Conservation (phyloP, 2,329 filamentous ascomycete genomes). For the Calonectria naviculata region DNA sequence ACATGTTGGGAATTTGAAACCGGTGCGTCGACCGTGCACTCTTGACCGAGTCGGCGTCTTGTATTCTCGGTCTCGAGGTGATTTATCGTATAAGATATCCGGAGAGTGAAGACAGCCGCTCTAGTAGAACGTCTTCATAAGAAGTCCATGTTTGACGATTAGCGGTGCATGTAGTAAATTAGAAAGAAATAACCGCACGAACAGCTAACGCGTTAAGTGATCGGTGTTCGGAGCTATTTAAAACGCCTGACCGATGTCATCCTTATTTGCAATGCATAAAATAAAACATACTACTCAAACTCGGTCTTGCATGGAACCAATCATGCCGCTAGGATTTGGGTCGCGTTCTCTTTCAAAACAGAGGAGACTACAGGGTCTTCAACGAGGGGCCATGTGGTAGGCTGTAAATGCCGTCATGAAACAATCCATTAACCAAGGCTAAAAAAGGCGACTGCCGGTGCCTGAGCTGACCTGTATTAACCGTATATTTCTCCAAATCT, state of each 20-base stretch:
- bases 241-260: not conserved
- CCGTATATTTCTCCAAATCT: not conserved
- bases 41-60: not conserved
- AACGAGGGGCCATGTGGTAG: not conserved
- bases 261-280: not conserved
- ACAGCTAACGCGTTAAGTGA: too few species aligned
- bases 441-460: not conserved
- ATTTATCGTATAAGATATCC: too few species aligned
- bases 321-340: not conserved
- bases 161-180: not conserved
- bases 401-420: not conserved
- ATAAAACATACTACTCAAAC: not conserved
- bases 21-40: too few species aligned
- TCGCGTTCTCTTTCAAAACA: not conserved
- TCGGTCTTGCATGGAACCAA: not conserved
- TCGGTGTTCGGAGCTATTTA: not conserved
- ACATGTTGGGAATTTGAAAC: not conserved
- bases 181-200: too few species aligned
- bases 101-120: too few species aligned
- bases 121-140: not conserved
- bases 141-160: not conserved
- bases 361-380: not conserved
- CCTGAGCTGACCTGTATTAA: not conserved
- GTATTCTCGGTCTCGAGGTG: too few species aligned
- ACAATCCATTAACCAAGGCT: not conserved